phyloP scores from a whole-genome alignment of 208 protist genomes.

The Trypanosoma avium region DNA sequence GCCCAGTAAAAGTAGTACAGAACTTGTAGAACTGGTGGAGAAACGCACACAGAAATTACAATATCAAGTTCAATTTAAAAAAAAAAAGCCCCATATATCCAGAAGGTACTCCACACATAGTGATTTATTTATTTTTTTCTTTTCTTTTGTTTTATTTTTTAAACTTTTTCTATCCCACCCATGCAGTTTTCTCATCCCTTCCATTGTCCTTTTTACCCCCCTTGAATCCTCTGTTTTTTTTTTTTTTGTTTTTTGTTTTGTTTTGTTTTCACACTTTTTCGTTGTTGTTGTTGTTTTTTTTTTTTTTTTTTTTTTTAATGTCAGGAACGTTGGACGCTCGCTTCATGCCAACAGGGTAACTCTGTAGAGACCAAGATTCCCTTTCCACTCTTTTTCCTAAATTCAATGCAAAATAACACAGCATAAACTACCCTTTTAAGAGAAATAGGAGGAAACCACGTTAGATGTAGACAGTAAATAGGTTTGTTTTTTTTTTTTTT shows the following conservation, averaged over 20 bases:
- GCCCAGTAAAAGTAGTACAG: no score
- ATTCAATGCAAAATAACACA: no score
- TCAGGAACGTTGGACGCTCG: background rate
- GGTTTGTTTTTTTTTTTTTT: conserved; percentile 2
- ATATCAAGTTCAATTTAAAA: no score
- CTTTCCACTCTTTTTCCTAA: no score
- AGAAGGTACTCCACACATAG: background rate
- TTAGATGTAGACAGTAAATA: no score
- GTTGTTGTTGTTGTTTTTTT: background rate
- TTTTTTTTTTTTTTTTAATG: background rate
- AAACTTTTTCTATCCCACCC: background rate
- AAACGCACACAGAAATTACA: no score
- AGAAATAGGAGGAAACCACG: no score
- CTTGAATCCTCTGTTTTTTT: background rate
- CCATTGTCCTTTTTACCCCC: background rate
- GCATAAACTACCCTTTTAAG: no score
- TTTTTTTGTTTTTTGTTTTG: background rate
- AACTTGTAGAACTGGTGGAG: no score
- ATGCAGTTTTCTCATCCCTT: background rate
- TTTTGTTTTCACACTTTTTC: background rate
- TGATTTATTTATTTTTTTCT: background rate
- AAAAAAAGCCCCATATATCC: no score
- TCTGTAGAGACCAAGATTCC: no score
- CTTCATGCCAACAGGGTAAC: background rate
- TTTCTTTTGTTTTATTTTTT: background rate